Percentiles rank a stretch among this genome's conserved stretches.
phyloP scores from a whole-genome alignment of 1,139 yeast genomes.

The Pneumocystis wakefieldiae region DNA sequence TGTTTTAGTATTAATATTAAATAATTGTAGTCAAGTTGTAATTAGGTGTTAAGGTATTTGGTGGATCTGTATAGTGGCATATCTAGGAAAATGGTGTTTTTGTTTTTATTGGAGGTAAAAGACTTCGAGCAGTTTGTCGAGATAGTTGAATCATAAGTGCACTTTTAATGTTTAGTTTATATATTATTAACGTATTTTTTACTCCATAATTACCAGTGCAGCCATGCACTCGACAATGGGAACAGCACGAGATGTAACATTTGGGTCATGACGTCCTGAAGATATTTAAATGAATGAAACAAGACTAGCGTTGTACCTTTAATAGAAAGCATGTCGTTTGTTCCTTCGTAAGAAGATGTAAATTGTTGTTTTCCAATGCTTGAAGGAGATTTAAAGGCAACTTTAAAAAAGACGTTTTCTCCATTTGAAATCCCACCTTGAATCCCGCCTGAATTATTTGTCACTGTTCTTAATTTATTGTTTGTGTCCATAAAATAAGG shows the following conservation, averaged over 20 bases:
- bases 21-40: no score
- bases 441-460: conserved; percentile 91
- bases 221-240: conserved; percentile 98
- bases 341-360: conserved; percentile 79
- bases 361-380: conserved; percentile 86
- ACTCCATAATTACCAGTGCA: conserved; percentile 75
- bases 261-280: conserved; percentile 92
- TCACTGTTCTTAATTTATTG: conserved; percentile 51
- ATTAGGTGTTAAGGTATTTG: no score
- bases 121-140: conserved; percentile 40
- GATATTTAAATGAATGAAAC: neutral
- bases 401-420: conserved; percentile 81
- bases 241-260: conserved; percentile 95
- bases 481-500: conserved; percentile 37
- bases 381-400: conserved; percentile 96
- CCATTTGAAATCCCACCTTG: conserved; percentile 98
- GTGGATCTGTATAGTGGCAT: neutral
- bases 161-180: neutral
- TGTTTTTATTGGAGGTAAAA: conserved; percentile 7
- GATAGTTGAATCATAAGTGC: conserved; percentile 72
- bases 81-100: neutral
- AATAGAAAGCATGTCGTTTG: conserved; percentile 75
- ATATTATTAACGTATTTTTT: neutral
- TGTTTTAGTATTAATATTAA: no score
- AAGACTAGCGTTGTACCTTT: conserved; percentile 24